phyloP scores from a whole-genome alignment of 2,329 filamentous ascomycete genomes.

The Dothistroma pini region DNA sequence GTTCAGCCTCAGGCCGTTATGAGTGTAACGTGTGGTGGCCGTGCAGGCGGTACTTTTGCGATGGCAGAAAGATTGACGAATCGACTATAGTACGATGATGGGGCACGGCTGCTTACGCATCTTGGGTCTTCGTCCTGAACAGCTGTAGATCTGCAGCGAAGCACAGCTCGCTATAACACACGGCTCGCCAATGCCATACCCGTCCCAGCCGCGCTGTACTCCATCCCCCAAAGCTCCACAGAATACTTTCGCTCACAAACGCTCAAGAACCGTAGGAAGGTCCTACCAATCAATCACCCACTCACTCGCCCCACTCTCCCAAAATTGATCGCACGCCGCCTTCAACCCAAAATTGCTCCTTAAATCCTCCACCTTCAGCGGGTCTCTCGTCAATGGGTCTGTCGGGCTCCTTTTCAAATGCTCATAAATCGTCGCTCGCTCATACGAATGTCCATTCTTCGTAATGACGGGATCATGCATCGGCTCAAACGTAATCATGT shows the following conservation, averaged over 20 bases:
- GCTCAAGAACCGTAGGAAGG: not conserved
- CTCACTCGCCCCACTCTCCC: conserved; percentile 84
- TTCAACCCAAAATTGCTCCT: conserved; percentile 78
- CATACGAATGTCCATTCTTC: conserved; percentile 85
- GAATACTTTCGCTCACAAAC: not conserved
- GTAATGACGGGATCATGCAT: conserved; percentile 53
- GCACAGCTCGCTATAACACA: not conserved
- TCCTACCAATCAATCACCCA: conserved; percentile 50
- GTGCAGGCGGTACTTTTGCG: too few species aligned
- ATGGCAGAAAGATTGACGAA: too few species aligned
- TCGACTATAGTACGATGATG: too few species aligned
- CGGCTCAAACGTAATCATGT: conserved; percentile 50
- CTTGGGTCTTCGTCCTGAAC: not conserved
- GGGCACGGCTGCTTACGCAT: too few species aligned
- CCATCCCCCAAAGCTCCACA: not conserved
- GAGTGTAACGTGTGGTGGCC: too few species aligned
- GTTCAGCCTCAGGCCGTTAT: too few species aligned
- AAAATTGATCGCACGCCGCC: conserved; percentile 78
- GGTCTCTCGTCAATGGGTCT: conserved; percentile 81
- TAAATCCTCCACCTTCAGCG: conserved; percentile 65
- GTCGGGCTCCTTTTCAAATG: conserved; percentile 71
- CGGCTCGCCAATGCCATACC: not conserved
- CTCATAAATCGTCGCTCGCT: conserved; percentile 78
- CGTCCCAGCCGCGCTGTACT: not conserved
- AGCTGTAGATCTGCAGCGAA: not conserved